These are phyloP conservation scores for Paracoccidioides brasiliensis DNA, from an alignment of 2,329 filamentous ascomycete species.

Conservation along the genomic window DNA sequence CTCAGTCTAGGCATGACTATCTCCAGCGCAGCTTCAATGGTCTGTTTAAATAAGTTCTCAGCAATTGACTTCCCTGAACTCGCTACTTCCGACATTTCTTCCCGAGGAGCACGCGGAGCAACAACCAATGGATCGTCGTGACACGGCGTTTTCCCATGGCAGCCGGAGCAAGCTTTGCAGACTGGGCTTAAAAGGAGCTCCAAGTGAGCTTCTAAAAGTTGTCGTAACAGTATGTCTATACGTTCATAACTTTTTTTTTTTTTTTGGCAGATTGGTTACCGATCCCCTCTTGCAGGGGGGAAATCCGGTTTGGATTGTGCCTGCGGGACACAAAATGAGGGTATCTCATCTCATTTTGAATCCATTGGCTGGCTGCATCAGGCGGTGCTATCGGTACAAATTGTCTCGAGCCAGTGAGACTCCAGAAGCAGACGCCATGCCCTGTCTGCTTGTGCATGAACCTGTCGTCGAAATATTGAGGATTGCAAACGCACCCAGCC, in stretches of 20 bases:
- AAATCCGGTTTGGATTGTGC: not conserved
- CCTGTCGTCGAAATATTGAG: slow-evolving; percentile 1
- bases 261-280: not conserved
- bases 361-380: not conserved
- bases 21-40: not conserved
- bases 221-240: too few species aligned
- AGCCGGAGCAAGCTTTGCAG: not conserved
- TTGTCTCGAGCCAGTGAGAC: not conserved
- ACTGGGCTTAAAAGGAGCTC: not conserved
- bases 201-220: too few species aligned
- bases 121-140: not conserved
- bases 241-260: too few species aligned
- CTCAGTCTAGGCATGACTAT: not conserved
- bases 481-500: not conserved
- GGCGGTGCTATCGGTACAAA: not conserved
- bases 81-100: not conserved
- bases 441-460: not conserved
- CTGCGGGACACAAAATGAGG: not conserved
- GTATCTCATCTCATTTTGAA: not conserved
- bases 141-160: not conserved
- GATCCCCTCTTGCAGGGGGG: not conserved
- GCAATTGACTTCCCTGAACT: not conserved
- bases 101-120: not conserved
- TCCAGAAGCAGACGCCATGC: not conserved
- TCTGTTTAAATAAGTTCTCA: not conserved